Conservation (phyloP, 2,329 filamentous ascomycete genomes). For the Ophiostoma novo-ulmi region DNA sequence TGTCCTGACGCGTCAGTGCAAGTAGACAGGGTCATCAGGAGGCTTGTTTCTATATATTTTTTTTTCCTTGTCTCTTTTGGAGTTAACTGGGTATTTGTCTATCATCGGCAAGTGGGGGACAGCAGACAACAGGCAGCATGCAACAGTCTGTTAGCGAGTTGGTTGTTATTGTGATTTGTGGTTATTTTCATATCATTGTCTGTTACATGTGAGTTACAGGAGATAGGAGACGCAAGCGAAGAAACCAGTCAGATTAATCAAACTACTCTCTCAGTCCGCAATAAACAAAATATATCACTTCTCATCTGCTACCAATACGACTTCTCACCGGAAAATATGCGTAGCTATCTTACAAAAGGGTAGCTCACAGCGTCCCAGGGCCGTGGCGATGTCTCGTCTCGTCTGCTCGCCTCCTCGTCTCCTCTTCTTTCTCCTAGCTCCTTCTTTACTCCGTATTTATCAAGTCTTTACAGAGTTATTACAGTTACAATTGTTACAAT, state of each 20-base stretch:
- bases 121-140: background rate
- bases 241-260: background rate
- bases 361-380: constrained; percentile 1
- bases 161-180: background rate
- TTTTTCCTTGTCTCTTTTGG: background rate
- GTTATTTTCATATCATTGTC: background rate
- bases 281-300: background rate
- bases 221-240: background rate
- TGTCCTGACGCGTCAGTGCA: background rate
- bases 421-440: background rate
- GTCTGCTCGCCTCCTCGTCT: background rate
- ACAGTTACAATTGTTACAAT: background rate
- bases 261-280: background rate
- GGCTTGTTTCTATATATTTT: background rate
- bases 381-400: constrained; percentile 9
- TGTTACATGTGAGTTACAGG: constrained; percentile 6
- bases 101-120: constrained; percentile 1
- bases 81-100: too few relatives aligned
- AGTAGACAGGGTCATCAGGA: background rate
- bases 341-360: background rate
- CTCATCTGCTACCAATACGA: background rate
- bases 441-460: background rate
- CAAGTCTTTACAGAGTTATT: background rate
- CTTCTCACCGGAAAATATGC: background rate
- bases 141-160: background rate